Base-by-base conservation (phyloP, 495 filamentous ascomycete species). In the Penicillium simplicissimum region DNA sequence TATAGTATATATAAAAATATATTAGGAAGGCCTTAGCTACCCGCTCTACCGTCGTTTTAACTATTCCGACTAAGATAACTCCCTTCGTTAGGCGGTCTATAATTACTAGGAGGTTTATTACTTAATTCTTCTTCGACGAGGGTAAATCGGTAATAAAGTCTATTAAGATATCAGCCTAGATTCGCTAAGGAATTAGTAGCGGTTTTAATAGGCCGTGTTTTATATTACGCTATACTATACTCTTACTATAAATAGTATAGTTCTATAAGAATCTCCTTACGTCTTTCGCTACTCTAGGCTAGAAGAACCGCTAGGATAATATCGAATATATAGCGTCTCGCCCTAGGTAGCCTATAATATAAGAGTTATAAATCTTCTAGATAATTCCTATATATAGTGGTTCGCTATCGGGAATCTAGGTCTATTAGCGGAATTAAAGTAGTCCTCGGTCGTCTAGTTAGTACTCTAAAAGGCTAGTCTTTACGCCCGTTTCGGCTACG, bases 261-360 rank as follows among this genome's bases (percentile, higher is more conserved):
- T 57, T 57, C 11, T 10, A 4, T 1, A 57, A 28, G 33, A 57
- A 47, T 8, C 33, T 3, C 34, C 17, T 3, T 35, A 57, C 5
- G 4, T 55, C 52, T 9, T 55, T 55, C 17, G 35, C 52, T 11
- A 11, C 52, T 42, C 52, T 34, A 25, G 28, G 35, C 35, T 31
- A 55, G 52, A 55, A 55, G 34, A 55, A 55, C 35, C 52, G 52
- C 21, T 33, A 33, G 19, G 52, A 54, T 19, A 54, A 33, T 54
- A 54, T 54, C 52, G 52, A 42, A 28, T 55, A 55, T 35, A 19
- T 55, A 31, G 52, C 35, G 35, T 55, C 52, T 42, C 21, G 21
- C 4, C 52, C 21, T 21, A 21, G 52, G 21, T 55, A 42, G 1
- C 5, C 35, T 1, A 10, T 55, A 31, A 55, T 17, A 14, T 55